Evolutionary conservation across 192 early-diverging fungal species (phyloP), one percentile per base, ranked within the genome.

Genomic region (Linnemannia hyalina): DNA sequence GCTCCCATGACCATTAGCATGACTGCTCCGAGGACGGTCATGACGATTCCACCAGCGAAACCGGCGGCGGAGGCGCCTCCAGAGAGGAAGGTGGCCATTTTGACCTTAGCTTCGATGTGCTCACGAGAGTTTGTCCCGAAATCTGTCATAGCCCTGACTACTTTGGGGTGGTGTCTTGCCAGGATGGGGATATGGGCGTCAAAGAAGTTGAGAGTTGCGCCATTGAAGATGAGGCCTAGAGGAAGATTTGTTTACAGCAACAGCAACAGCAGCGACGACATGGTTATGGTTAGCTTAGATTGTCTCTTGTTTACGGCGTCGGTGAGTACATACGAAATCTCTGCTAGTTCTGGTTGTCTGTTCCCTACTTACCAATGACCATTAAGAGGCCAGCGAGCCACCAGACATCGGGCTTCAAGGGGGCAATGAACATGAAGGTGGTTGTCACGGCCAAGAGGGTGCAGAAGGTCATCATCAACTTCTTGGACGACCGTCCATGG

Each of bases 371-470:
- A 70, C 77, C 82, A 46, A 90, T 69, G 52, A 87, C 83, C 74
- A 79, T 73, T 36, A 90, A 73, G 0, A 82, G 36, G 5, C 84
- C 83, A 20, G 80, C 75, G 4, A 82, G 16, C 73, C 80, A 76
- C 75, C 82, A 88, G 11, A 90, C 74, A n/a, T 80, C 68, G 18
- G 87, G 75, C 23, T 76, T 65, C 72, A 79, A 35, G 0, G 85
- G 76, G 13, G 72, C 83, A 7, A 90, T 74, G n/a, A 90, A 78
- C 42, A 75, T 74, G 65, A 90, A 83, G 54, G 78, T 72, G 38
- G 88, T 82, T 15, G 82, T 52, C 35, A 82, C 47, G 3, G 87
- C 89, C 9, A 80, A 65, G 0, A 88, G 44, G 23, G 76, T 72
- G 75, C 83, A 85, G 57, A 82, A 86, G 20, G 72, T 72, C 52